Evolutionary conservation across 192 early-diverging fungal genomes (phyloP).

Genomic region (Fimicolochytrium jonesii): DNA sequence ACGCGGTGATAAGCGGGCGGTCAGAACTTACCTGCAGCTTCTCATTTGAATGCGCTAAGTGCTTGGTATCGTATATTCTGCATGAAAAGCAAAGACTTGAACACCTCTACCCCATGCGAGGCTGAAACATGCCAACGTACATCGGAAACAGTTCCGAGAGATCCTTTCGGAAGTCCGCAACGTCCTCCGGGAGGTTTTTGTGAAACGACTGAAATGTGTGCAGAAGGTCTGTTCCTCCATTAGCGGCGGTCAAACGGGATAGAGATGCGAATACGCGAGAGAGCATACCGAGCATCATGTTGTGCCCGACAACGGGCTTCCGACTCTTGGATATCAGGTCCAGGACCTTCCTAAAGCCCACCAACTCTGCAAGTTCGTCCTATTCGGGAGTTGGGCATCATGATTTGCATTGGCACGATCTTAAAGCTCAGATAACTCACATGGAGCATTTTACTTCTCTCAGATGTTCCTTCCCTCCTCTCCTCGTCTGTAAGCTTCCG

Average conservation of each 20-base stretch:
- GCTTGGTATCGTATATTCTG: conserved; percentile 78
- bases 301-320: conserved; percentile 85
- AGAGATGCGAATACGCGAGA: too few species aligned
- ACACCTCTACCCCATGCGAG: too few species aligned
- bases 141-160: conserved; percentile 55
- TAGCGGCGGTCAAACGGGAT: too few species aligned
- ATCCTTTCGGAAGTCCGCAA: conserved; percentile 64
- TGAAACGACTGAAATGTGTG: conserved; percentile 77
- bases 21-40: conserved; percentile 46
- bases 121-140: conserved; percentile 38
- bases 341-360: conserved; percentile 73
- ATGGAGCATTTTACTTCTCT: conserved; percentile 3
- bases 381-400: conserved; percentile 9
- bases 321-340: conserved; percentile 66
- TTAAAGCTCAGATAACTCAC: not conserved
- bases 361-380: conserved; percentile 45
- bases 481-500: conserved; percentile 48
- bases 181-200: conserved; percentile 56
- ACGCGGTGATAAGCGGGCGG: too few species aligned
- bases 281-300: conserved; percentile 70
- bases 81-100: not conserved
- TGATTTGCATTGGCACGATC: too few species aligned
- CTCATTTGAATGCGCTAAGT: conserved; percentile 51
- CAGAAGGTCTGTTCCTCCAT: conserved; percentile 58
- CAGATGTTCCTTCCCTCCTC: conserved; percentile 15